A percentile compares a stretch with the other conserved stretches of the same genome.
phyloP scores from a whole-genome alignment of 2,329 filamentous ascomycete genomes.

The Phialemonium atrogriseum region DNA sequence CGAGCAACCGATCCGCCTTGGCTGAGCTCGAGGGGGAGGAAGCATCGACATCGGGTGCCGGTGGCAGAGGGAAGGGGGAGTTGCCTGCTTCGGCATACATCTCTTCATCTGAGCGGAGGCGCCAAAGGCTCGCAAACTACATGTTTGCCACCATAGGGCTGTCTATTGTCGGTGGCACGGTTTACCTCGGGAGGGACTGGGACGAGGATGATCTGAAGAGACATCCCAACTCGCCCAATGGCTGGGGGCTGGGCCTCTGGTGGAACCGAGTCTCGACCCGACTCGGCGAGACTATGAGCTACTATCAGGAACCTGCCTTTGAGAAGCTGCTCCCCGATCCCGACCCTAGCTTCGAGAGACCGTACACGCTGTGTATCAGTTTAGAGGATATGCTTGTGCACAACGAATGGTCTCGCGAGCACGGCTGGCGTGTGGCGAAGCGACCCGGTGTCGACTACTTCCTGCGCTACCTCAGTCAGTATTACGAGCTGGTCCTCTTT shows the following conservation, averaged over 20 bases:
- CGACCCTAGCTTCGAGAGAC: slow-evolving; percentile 71
- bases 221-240: slow-evolving; percentile 67
- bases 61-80: slow-evolving; percentile 53
- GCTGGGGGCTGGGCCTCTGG: slow-evolving; percentile 68
- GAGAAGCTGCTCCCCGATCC: slow-evolving; percentile 82
- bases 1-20: slow-evolving; percentile 27
- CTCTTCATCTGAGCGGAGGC: slow-evolving; percentile 79
- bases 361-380: slow-evolving; percentile 87
- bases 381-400: slow-evolving; percentile 91
- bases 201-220: slow-evolving; percentile 64
- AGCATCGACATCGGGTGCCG: slow-evolving; percentile 30
- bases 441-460: slow-evolving; percentile 96
- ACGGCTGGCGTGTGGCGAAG: slow-evolving; percentile 94
- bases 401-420: slow-evolving; percentile 87
- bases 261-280: slow-evolving; percentile 75
- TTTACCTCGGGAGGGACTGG: slow-evolving; percentile 85
- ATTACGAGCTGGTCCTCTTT: slow-evolving; percentile 96
- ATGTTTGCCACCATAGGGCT: slow-evolving; percentile 57
- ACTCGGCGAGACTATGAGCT: slow-evolving; percentile 66
- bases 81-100: slow-evolving; percentile 76
- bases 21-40: slow-evolving; percentile 28
- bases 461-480: slow-evolving; percentile 89
- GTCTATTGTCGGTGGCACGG: slow-evolving; percentile 46
- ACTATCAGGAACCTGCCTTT: slow-evolving; percentile 95
- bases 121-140: slow-evolving; percentile 67